Base-by-base conservation (phyloP, 495 filamentous ascomycete genomes). In the Xylaria telfairii region DNA sequence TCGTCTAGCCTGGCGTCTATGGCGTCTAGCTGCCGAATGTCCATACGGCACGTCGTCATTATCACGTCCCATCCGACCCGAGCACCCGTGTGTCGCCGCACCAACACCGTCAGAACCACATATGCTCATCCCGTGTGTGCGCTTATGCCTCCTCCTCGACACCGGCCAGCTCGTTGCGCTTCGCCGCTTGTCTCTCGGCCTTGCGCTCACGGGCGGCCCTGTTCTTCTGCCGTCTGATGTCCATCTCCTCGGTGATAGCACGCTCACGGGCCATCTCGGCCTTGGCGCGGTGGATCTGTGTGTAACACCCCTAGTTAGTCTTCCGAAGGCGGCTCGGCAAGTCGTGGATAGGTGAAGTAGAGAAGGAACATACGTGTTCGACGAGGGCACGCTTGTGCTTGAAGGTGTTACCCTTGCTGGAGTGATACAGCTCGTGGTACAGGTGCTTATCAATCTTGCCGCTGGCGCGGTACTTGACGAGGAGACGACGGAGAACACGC, bases 401-500 rank as follows among this genome's bases (percentile, higher is more conserved):
- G 92, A 99, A 99, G 83, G 96, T 95, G 91, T 99, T 99, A 97
- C 96, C 96, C 94, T 99, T 99, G 91, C 91, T 92, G 78, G 97
- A 87, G 84, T 97, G 95, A 89, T 99, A 99, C 74, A 99, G 94
- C 88, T 97, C 93, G 89, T 99, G 96, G 90, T 99, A 99, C 65
- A 99, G 94, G 89, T 99, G 96, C 90, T 99, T 99, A 88, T 99
- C 96, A 85, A 99, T 99, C 92, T 99, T 99, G 85, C 96, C 96
- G 80, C 91, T 90, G 82, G 94, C 95, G 86, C 96, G 96, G 89
- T 99, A 99, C 87, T 98, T 97, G 88, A 97, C 95, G 76, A 99
- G 90, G 57, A 99, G 92, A 83, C 96, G 95, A 79, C 96, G 95
- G 86, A 99, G 94, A 77, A 98, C 94, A 85, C 96, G 94, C 84